Evolutionary conservation across 2,329 filamentous ascomycete genomes (phyloP).

Genomic region (Talaromyces rugulosus): DNA sequence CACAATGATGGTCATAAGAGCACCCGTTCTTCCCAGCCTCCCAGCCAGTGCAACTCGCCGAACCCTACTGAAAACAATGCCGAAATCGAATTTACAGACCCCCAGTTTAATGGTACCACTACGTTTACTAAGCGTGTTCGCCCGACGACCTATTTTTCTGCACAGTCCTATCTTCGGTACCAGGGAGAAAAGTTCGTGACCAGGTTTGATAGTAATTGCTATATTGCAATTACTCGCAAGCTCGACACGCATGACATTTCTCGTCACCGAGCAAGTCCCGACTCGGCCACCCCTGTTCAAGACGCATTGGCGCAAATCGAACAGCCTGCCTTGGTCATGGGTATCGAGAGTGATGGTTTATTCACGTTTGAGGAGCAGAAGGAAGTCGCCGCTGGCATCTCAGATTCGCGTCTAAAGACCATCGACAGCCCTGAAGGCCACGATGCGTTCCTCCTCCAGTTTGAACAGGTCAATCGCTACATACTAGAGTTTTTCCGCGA

Average conservation of each 20-base stretch:
- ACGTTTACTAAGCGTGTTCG: constrained; percentile 40
- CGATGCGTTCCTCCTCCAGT: constrained; percentile 93
- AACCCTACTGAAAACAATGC: constrained; percentile 12
- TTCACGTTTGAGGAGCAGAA: constrained; percentile 97
- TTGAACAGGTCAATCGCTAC: constrained; percentile 91
- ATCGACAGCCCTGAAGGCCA: constrained; percentile 95
- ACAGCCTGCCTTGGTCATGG: constrained; percentile 85
- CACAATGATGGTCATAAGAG: constrained; percentile 77
- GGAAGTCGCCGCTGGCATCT: constrained; percentile 79
- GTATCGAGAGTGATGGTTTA: constrained; percentile 91
- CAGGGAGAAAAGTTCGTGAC: constrained; percentile 96
- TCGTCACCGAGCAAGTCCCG: constrained; percentile 57
- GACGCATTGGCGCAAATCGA: constrained; percentile 76
- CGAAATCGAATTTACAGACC: constrained; percentile 51
- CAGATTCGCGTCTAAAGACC: constrained; percentile 70
- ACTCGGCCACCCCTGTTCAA: constrained; percentile 50
- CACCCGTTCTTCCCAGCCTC: constrained; percentile 51
- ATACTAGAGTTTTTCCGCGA: constrained; percentile 79
- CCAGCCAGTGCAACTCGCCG: constrained; percentile 31
- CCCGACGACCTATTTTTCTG: constrained; percentile 88
- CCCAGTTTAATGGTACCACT: constrained; percentile 67
- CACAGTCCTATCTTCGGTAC: constrained; percentile 94
- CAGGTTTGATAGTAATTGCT: constrained; percentile 97
- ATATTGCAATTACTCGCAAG: constrained; percentile 97
- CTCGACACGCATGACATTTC: constrained; percentile 96